These are phyloP conservation scores for Aureoboletus auriporus DNA, from an alignment of 768 basidiomycete genomes.

Conservation along the genomic window DNA sequence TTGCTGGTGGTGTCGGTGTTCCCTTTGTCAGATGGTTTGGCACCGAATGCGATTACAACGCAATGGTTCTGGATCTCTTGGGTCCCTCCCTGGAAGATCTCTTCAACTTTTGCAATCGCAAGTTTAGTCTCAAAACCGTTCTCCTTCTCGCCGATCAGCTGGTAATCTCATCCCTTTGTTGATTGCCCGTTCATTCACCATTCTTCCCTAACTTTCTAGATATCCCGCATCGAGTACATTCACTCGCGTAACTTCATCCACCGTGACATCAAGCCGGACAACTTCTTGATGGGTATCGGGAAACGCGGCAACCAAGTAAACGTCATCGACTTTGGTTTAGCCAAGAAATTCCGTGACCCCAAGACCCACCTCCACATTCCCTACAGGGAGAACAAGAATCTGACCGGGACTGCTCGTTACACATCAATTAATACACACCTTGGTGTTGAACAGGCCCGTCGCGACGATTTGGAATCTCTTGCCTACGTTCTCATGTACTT, in stretches of 20 bases:
- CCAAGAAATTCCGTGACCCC: slow-evolving; percentile 99
- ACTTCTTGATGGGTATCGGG: slow-evolving; percentile 99
- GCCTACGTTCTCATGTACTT: slow-evolving; percentile 99
- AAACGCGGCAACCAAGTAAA: slow-evolving; percentile 99
- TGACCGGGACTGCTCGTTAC: slow-evolving; percentile 98
- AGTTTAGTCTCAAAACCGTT: slow-evolving; percentile 96
- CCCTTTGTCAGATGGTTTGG: slow-evolving; percentile 97
- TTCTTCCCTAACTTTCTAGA: slow-evolving; percentile 43
- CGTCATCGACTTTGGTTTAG: slow-evolving; percentile 95
- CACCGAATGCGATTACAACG: slow-evolving; percentile 98
- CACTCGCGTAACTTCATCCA: slow-evolving; percentile 99
- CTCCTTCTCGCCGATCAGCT: slow-evolving; percentile 95
- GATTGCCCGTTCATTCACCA: slow-evolving; percentile 39
- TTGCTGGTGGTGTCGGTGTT: slow-evolving; percentile 97
- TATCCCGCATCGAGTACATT: slow-evolving; percentile 98
- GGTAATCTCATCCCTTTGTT: slow-evolving; percentile 34
- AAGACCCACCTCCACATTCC: slow-evolving; percentile 99
- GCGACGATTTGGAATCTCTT: slow-evolving; percentile 96
- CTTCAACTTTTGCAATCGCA: slow-evolving; percentile 96
- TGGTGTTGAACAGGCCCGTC: slow-evolving; percentile 96
- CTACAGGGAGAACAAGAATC: slow-evolving; percentile 99
- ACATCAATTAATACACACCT: slow-evolving; percentile 99
- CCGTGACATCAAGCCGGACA: slow-evolving; percentile 99
- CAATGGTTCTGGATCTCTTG: slow-evolving; percentile 97
- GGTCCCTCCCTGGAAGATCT: slow-evolving; percentile 89